These are phyloP conservation scores for Rhazya stricta DNA, from an alignment of 257 asterid genomes.

Conservation along the genomic window DNA sequence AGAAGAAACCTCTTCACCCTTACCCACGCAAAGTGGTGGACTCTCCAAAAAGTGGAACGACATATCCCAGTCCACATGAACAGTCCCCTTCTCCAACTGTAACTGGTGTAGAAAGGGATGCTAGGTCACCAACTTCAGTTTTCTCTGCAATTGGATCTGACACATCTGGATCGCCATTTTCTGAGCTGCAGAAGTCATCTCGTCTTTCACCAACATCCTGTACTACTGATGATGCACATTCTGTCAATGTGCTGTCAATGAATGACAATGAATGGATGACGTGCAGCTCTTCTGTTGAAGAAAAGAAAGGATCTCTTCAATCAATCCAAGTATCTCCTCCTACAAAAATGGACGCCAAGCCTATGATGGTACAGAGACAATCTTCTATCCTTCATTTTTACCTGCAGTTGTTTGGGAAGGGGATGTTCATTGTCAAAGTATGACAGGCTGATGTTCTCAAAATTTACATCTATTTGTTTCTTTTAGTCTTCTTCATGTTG, in stretches of 20 bases:
- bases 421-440: not conserved
- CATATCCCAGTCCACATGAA: conserved; percentile 28
- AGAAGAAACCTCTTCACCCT: conserved; percentile 79
- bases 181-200: conserved; percentile 32
- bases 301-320: conserved; percentile 27
- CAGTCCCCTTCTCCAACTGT: conserved; percentile 25
- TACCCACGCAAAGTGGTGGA: conserved; percentile 68
- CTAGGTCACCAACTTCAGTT: conserved; percentile 74
- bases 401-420: not conserved
- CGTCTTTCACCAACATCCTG: conserved; percentile 46
- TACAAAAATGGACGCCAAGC: conserved; percentile 20
- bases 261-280: conserved; percentile 40
- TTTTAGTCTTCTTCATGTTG: conserved; percentile 10
- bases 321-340: conserved; percentile 28
- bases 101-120: conserved; percentile 32
- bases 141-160: conserved; percentile 46
- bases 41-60: conserved; percentile 16
- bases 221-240: conserved; percentile 43
- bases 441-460: not conserved
- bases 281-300: conserved; percentile 26
- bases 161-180: conserved; percentile 35
- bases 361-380: conserved; percentile 33
- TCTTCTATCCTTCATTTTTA: not conserved
- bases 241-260: conserved; percentile 23
- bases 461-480: not conserved